A percentile compares a stretch with the other conserved stretches of the same genome.
These are phyloP conservation scores for Pseudomassariella vexata DNA, from an alignment of 2,329 filamentous ascomycete genomes.

Conservation along the genomic window DNA sequence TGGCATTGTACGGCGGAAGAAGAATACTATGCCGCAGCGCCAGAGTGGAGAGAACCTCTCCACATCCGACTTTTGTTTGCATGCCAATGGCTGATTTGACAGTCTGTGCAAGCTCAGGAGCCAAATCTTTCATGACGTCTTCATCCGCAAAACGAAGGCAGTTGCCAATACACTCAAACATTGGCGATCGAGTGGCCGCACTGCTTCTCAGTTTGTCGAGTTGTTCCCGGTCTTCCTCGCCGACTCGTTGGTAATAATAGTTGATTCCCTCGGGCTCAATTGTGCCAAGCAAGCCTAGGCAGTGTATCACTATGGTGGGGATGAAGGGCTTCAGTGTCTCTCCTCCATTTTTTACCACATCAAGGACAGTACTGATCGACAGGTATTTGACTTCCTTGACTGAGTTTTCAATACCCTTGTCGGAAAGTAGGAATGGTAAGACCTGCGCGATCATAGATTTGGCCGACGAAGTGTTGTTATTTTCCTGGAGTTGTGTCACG, in stretches of 20 bases:
- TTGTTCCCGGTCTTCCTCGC: slow-evolving; percentile 79
- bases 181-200: slow-evolving; percentile 77
- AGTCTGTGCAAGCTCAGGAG: slow-evolving; percentile 65
- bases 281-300: slow-evolving; percentile 77
- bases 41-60: slow-evolving; percentile 76
- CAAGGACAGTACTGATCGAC: slow-evolving; percentile 74
- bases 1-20: slow-evolving; percentile 68
- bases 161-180: slow-evolving; percentile 88
- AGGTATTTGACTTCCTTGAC: slow-evolving; percentile 84
- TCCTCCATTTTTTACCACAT: slow-evolving; percentile 87
- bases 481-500: slow-evolving; percentile 78
- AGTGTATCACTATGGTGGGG: slow-evolving; percentile 71
- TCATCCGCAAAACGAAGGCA: slow-evolving; percentile 80
- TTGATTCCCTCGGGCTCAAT: slow-evolving; percentile 87
- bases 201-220: slow-evolving; percentile 83
- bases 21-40: slow-evolving; percentile 73
- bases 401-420: slow-evolving; percentile 81
- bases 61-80: slow-evolving; percentile 89
- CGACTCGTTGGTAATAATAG: slow-evolving; percentile 85
- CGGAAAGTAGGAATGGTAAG: slow-evolving; percentile 83
- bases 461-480: slow-evolving; percentile 63
- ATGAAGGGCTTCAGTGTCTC: slow-evolving; percentile 74
- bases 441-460: slow-evolving; percentile 79
- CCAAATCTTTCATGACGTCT: slow-evolving; percentile 67
- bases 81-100: slow-evolving; percentile 86